phyloP scores from a whole-genome alignment of 2,329 filamentous ascomycete species.

The Cordyceps javanica region DNA sequence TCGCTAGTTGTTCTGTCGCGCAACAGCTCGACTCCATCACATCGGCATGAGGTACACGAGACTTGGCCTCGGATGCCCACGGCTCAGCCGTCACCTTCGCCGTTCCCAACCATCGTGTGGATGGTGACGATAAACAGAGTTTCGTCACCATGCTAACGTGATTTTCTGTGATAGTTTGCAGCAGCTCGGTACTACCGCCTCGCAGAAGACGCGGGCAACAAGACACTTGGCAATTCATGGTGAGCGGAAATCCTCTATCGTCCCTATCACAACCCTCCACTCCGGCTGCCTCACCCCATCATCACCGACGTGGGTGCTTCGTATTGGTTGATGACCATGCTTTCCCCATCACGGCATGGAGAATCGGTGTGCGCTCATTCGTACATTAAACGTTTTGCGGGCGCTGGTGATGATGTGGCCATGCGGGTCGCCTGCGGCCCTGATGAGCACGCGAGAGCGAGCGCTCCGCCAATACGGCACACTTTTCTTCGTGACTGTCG shows the following conservation, averaged over 20 bases:
- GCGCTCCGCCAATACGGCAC: too few species aligned
- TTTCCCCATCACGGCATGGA: too few species aligned
- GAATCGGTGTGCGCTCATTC: too few species aligned
- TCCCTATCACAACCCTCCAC: not conserved
- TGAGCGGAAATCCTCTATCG: constrained; percentile 40
- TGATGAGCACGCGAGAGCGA: too few species aligned
- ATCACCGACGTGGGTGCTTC: not conserved
- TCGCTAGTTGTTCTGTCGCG: not conserved
- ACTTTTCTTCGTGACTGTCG: too few species aligned
- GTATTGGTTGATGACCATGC: not conserved
- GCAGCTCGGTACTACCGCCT: constrained; percentile 88
- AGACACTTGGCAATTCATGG: constrained; percentile 92
- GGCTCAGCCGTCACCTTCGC: not conserved
- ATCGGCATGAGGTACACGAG: not conserved
- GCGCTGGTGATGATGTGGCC: constrained; percentile 7
- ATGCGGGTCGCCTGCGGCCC: constrained; percentile 7
- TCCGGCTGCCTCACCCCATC: not conserved
- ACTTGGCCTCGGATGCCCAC: not conserved
- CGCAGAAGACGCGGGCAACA: constrained; percentile 82
- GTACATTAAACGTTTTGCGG: too few species aligned
- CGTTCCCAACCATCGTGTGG: too few species aligned
- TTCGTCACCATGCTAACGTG: too few species aligned
- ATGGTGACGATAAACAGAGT: too few species aligned
- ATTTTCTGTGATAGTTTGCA: constrained; percentile 66
- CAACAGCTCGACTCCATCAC: not conserved